Conservation (phyloP, 2,329 filamentous ascomycete species). For the Ceratocystis variospora region DNA sequence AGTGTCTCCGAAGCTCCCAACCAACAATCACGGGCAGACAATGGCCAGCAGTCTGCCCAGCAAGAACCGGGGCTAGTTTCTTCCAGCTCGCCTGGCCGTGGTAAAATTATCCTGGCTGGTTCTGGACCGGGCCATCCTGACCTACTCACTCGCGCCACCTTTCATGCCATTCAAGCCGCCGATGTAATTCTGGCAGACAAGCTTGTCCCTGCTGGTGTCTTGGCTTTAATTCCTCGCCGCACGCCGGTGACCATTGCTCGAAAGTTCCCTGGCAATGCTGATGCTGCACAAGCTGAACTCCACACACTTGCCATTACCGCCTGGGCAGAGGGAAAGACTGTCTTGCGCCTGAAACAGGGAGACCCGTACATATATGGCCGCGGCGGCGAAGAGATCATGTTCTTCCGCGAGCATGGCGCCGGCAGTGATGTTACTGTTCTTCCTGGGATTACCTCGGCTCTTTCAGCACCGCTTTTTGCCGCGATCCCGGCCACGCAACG, state of each 20-base stretch:
- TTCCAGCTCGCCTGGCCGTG: constrained; percentile 28
- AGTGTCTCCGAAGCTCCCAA: constrained; percentile 42
- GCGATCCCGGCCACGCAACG: constrained; percentile 79
- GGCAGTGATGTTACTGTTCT: constrained; percentile 53
- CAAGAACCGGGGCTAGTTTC: background rate
- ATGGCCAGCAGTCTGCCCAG: background rate
- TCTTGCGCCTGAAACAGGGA: constrained; percentile 86
- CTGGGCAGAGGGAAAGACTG: constrained; percentile 52
- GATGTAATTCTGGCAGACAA: constrained; percentile 78
- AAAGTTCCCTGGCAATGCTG: constrained; percentile 95
- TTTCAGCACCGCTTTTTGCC: constrained; percentile 79
- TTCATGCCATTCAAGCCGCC: constrained; percentile 60
- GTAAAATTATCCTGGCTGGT: constrained; percentile 75
- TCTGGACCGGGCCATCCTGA: constrained; percentile 88
- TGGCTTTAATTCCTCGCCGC: constrained; percentile 79
- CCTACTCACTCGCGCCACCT: constrained; percentile 69
- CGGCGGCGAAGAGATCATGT: constrained; percentile 81
- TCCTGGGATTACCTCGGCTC: constrained; percentile 78
- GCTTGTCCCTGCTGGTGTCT: constrained; percentile 67
- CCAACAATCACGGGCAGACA: constrained; percentile 12
- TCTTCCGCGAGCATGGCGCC: constrained; percentile 61
- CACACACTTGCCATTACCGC: constrained; percentile 63
- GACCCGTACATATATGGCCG: constrained; percentile 94
- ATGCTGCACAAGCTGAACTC: constrained; percentile 82
- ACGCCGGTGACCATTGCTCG: constrained; percentile 84